Evolutionary conservation across 129 eudicot species (phyloP).

Genomic region (Heracleum sosnowskyi): DNA sequence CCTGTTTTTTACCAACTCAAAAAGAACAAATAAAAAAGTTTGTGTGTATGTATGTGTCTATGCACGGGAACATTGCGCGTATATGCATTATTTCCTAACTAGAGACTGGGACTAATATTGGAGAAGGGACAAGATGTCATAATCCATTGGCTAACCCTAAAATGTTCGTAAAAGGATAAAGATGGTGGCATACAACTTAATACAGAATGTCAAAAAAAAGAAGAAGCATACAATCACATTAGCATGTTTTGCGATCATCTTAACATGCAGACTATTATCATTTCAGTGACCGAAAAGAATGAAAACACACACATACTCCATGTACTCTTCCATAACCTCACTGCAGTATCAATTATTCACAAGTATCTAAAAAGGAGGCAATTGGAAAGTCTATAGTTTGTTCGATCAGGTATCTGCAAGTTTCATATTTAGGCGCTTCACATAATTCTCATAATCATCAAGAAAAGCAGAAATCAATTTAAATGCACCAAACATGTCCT

Average conservation of each 20-base stretch:
- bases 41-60: neutral
- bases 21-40: too few relatives aligned
- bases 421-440: neutral
- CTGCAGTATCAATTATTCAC: neutral
- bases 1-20: neutral
- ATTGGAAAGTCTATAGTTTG: neutral
- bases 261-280: neutral
- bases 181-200: neutral
- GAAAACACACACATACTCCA: neutral
- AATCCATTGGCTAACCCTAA: neutral
- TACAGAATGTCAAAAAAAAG: neutral
- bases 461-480: neutral
- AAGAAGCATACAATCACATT: neutral
- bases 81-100: neutral
- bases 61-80: neutral
- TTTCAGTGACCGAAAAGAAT: neutral
- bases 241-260: neutral
- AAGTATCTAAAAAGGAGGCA: neutral
- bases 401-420: neutral
- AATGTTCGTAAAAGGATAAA: neutral
- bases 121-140: neutral
- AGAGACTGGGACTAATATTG: neutral
- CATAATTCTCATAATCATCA: neutral
- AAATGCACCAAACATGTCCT: neutral
- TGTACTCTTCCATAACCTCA: neutral